phyloP scores from a whole-genome alignment of 1,284 basidiomycete genomes.

The Papiliotrema laurentii region DNA sequence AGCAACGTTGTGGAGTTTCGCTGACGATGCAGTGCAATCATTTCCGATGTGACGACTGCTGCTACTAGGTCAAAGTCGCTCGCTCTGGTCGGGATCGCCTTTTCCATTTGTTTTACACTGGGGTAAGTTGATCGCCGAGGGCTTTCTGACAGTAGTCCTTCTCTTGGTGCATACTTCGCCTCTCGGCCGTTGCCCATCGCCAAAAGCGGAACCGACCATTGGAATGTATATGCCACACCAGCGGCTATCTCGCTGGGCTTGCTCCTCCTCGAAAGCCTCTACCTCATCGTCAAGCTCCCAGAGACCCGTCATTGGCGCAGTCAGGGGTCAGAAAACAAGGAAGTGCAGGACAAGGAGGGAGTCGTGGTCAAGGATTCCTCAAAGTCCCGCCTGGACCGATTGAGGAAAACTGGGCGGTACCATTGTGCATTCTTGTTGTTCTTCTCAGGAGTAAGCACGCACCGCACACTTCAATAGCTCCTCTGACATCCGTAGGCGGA shows the following conservation, averaged over 20 bases:
- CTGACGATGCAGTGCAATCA: constrained; percentile 62
- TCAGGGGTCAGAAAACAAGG: neutral
- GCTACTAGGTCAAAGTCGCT: constrained; percentile 72
- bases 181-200: constrained; percentile 33
- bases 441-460: constrained; percentile 61
- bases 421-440: constrained; percentile 79
- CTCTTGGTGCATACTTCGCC: constrained; percentile 51
- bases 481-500: constrained; percentile 60
- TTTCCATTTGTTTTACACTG: constrained; percentile 79
- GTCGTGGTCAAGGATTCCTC: constrained; percentile 15
- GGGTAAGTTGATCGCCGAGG: constrained; percentile 48
- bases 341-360: constrained; percentile 1
- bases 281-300: constrained; percentile 60
- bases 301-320: constrained; percentile 54
- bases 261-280: constrained; percentile 64
- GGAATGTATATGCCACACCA: constrained; percentile 81
- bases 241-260: constrained; percentile 71
- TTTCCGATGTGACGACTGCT: constrained; percentile 78
- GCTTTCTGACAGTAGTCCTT: constrained; percentile 53
- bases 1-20: constrained; percentile 10
- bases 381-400: constrained; percentile 19
- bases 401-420: constrained; percentile 55
- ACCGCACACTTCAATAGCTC: constrained; percentile 1
- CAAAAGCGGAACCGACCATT: constrained; percentile 42
- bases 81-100: constrained; percentile 88